Base-by-base conservation (phyloP, 2,329 filamentous ascomycete genomes). In the Drechslerella coelobrocha region DNA sequence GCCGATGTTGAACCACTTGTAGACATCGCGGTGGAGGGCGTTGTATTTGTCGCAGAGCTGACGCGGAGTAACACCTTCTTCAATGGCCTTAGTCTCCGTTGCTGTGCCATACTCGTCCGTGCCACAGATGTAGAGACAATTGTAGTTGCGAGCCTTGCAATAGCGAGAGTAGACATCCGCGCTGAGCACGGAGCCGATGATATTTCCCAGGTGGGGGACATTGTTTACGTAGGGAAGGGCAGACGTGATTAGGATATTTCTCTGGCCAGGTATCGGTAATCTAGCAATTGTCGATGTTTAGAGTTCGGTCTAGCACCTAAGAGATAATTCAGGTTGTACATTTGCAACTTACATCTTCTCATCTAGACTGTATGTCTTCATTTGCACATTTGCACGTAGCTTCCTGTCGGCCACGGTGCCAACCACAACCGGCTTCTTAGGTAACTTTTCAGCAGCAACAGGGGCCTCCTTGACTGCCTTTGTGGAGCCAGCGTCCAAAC, bases 51-150 rank as follows among this genome's bases (percentile, higher is more conserved):
- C 86, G 82, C 93, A 97, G 10, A 97, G 86, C 77, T 92, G 85
- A 76, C 89, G 84, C 21, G 93, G 92, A 10, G 88, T 91, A 73
- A 92, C 83, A 12, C 89, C 88, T 78, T 94, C 91, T 78, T 96
- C 91, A 41, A 97, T 86, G 2, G 93, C 93, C 82, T 96, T 96
- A 24, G 93, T 96, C 81, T 97, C 93, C 29, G 92, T 96, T 21
- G 93, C 92, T 10, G 93, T 97, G 65, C 93, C 93, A 79, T 97
- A 97, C 81, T 97, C 91, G 81, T 97, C 93, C 55, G 88, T 90
- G 63, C 92, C 92, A 79, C 92, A 96, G 75, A 96, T 84, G 79
- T 87, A 96, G 54, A 96, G 84, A 1, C 91, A 95, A 74, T 87
- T 89, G 77, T 88, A 84, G 61, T 88, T 89, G 76, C 91, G 86